These are phyloP conservation scores for Penicillium sclerotigenum DNA, from an alignment of 2,329 filamentous ascomycete genomes.

Conservation along the genomic window DNA sequence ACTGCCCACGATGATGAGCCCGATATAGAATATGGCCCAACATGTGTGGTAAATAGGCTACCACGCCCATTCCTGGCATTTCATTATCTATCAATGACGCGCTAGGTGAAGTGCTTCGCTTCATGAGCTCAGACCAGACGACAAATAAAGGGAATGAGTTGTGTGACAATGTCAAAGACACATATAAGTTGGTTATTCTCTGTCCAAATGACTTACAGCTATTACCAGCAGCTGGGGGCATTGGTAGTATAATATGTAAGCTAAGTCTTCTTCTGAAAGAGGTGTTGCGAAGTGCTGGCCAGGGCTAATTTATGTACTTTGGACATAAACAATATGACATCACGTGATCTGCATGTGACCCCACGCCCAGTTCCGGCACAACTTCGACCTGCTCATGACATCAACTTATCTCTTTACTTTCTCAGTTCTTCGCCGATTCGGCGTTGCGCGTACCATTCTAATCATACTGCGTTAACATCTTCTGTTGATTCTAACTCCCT, in stretches of 20 bases:
- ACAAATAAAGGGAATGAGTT: neutral
- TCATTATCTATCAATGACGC: neutral
- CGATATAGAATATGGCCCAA: too few species aligned
- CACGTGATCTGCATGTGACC: conserved; percentile 5
- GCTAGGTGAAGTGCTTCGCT: neutral
- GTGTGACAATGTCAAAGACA: neutral
- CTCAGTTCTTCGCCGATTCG: neutral
- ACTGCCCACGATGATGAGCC: too few species aligned
- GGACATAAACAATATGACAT: too few species aligned
- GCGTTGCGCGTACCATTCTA: neutral
- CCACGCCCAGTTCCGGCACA: conserved; percentile 3
- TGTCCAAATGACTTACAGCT: too few species aligned
- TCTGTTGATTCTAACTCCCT: neutral
- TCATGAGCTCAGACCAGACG: neutral
- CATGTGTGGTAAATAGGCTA: too few species aligned
- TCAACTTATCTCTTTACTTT: conserved; percentile 3
- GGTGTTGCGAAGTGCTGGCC: neutral
- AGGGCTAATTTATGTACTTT: neutral
- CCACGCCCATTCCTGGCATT: neutral
- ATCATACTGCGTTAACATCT: neutral
- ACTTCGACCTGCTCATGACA: conserved; percentile 9
- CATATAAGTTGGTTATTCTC: neutral
- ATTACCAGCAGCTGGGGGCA: too few species aligned
- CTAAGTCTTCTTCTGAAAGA: neutral
- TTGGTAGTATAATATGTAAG: neutral